A percentile compares a stretch with the other conserved stretches of the same genome.
These are phyloP conservation scores for Linum tenue DNA, from an alignment of 345 rosid genomes.

Conservation along the genomic window DNA sequence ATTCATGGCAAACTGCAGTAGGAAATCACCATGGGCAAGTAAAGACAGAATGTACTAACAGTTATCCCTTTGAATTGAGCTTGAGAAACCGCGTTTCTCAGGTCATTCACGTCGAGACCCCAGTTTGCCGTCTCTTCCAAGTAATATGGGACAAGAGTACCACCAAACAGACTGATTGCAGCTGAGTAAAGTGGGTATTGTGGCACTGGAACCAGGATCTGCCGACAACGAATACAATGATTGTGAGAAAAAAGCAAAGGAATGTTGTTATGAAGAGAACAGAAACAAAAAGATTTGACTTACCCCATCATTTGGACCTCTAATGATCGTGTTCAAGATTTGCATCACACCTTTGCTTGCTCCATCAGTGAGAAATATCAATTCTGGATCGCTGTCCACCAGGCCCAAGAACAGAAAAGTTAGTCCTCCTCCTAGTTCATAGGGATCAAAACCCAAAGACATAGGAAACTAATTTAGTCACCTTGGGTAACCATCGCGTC, in stretches of 20 bases:
- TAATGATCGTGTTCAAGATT: constrained; percentile 5
- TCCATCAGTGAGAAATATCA: constrained; percentile 17
- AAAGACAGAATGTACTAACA: constrained; percentile 41
- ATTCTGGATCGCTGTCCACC: constrained; percentile 79
- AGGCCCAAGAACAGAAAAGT: neutral
- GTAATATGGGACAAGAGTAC: constrained; percentile 88
- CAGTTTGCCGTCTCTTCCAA: constrained; percentile 94
- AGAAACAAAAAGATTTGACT: neutral
- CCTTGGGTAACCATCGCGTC: constrained; percentile 98
- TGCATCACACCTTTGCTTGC: constrained; percentile 11
- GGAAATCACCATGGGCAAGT: constrained; percentile 1
- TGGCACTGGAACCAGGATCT: constrained; percentile 96
- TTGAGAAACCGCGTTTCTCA: constrained; percentile 58
- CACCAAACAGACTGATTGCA: constrained; percentile 74
- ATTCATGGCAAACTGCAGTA: neutral
- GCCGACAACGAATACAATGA: constrained; percentile 7
- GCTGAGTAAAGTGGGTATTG: constrained; percentile 99
- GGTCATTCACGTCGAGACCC: constrained; percentile 88
- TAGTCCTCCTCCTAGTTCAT: neutral
- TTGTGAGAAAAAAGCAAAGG: neutral
- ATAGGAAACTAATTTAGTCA: constrained; percentile 21
- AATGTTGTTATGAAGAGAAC: neutral
- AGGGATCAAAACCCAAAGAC: neutral
- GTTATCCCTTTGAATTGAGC: constrained; percentile 82
- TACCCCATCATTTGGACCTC: constrained; percentile 2